A percentile compares a stretch with the other conserved stretches of the same genome.
Evolutionary conservation across 2,329 filamentous ascomycete genomes (phyloP).

Genomic region (Penicillium sp.): DNA sequence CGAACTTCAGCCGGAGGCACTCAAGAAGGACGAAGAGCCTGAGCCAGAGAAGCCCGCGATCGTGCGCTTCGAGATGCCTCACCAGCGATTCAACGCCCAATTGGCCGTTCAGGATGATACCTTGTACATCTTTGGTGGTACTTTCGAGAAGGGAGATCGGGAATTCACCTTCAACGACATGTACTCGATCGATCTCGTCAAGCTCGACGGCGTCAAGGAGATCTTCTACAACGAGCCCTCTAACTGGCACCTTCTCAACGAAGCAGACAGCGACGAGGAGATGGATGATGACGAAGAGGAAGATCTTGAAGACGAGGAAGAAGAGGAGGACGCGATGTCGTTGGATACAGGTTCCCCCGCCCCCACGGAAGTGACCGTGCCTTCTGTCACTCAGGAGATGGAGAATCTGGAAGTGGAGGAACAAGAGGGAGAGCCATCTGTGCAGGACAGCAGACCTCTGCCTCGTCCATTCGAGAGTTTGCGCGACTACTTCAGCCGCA

Average conservation of each 20-base stretch:
- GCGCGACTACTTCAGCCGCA: constrained; percentile 83
- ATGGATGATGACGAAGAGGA: constrained; percentile 40
- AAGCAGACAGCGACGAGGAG: constrained; percentile 52
- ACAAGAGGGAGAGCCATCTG: constrained; percentile 37
- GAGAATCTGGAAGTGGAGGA: constrained; percentile 34
- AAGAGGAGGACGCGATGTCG: constrained; percentile 36
- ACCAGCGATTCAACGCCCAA: constrained; percentile 82
- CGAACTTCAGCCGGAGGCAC: constrained; percentile 46
- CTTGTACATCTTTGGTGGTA: constrained; percentile 89
- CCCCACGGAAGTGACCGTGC: constrained; percentile 32
- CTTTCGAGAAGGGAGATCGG: constrained; percentile 85
- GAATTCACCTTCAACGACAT: constrained; percentile 95
- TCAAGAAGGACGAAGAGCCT: no score
- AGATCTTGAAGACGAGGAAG: constrained; percentile 32
- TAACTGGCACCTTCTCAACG: constrained; percentile 65
- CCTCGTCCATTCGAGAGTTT: constrained; percentile 75
- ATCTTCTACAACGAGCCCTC: constrained; percentile 76
- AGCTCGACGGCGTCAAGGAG: constrained; percentile 86
- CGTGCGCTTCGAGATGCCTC: constrained; percentile 72
- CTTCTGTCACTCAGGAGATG: constrained; percentile 31
- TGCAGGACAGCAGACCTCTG: constrained; percentile 69
- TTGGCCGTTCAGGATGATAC: constrained; percentile 85
- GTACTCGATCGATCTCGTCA: constrained; percentile 82
- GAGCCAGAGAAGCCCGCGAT: constrained; percentile 52
- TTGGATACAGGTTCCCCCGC: constrained; percentile 31